phyloP scores from a whole-genome alignment of 1,284 basidiomycete genomes.

The Ustilago esculenta region DNA sequence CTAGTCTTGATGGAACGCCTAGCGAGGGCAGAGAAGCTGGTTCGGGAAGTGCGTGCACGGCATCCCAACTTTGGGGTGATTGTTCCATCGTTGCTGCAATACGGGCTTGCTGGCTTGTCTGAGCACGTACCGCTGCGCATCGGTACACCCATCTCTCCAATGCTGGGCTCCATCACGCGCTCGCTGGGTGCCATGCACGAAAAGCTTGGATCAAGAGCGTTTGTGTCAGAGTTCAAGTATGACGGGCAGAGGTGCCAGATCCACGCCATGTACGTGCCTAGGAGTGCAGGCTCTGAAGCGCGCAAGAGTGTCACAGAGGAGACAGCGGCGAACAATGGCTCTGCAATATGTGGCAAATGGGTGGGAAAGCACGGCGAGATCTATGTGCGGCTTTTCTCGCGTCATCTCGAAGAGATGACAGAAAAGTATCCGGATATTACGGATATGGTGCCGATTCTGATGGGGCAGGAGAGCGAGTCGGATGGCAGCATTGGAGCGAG shows the following conservation, averaged over 20 bases:
- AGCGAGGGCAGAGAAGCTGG: conserved; percentile 67
- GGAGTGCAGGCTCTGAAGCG: conserved; percentile 35
- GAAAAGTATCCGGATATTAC: conserved; percentile 87
- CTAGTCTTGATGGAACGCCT: conserved; percentile 57
- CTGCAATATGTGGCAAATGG: conserved; percentile 54
- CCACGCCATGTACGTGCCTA: conserved; percentile 70
- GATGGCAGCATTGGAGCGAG: conserved; percentile 14
- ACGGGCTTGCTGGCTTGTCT: conserved; percentile 59
- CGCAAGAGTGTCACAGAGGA: conserved; percentile 31
- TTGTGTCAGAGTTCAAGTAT: conserved; percentile 76
- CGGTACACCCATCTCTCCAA: conserved; percentile 71
- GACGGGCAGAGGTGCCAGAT: conserved; percentile 89
- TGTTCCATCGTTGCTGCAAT: conserved; percentile 72
- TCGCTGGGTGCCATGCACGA: conserved; percentile 85
- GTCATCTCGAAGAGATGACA: conserved; percentile 92
- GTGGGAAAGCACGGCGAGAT: conserved; percentile 59
- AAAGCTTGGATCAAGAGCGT: conserved; percentile 70
- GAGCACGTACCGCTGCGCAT: conserved; percentile 77
- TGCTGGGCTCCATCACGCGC: conserved; percentile 74
- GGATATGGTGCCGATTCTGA: conserved; percentile 67
- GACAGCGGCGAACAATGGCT: conserved; percentile 6
- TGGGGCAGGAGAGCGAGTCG: conserved; percentile 44
- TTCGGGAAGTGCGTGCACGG: conserved; percentile 79
- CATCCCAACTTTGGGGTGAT: conserved; percentile 90
- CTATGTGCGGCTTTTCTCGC: conserved; percentile 80